A percentile compares a stretch with the other conserved stretches of the same genome.
Conservation (phyloP, 768 basidiomycete species). For the Trametes sanguinea region DNA sequence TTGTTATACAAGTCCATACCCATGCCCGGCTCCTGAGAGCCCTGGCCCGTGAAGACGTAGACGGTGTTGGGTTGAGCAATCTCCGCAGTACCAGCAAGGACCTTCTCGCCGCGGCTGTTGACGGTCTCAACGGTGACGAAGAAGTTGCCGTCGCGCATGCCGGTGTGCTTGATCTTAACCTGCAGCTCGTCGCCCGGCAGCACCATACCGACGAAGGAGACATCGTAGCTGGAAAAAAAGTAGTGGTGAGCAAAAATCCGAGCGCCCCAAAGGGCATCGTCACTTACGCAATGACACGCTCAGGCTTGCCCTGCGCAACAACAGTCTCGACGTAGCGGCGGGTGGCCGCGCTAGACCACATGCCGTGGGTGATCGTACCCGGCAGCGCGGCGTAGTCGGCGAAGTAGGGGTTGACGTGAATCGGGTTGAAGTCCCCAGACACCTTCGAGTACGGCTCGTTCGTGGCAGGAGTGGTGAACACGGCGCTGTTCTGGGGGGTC, state of each 20-base stretch:
- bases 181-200: slow-evolving; percentile 85
- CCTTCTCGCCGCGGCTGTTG: slow-evolving; percentile 87
- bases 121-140: slow-evolving; percentile 86
- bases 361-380: slow-evolving; percentile 95
- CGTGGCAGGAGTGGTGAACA: slow-evolving; percentile 82
- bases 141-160: slow-evolving; percentile 92
- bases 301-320: slow-evolving; percentile 89
- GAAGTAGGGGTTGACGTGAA: slow-evolving; percentile 98
- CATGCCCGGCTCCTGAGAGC: slow-evolving; percentile 98
- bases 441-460: slow-evolving; percentile 96
- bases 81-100: slow-evolving; percentile 89
- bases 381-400: slow-evolving; percentile 91
- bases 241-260: neutral
- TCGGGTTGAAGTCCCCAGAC: slow-evolving; percentile 98
- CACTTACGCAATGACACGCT: slow-evolving; percentile 84
- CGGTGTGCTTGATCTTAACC: slow-evolving; percentile 86
- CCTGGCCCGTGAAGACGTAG: slow-evolving; percentile 98
- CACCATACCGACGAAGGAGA: slow-evolving; percentile 97
- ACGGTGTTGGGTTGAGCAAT: slow-evolving; percentile 91
- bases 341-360: slow-evolving; percentile 96
- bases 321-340: slow-evolving; percentile 90
- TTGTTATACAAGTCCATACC: slow-evolving; percentile 97
- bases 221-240: slow-evolving; percentile 67
- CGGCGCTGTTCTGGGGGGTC: slow-evolving; percentile 58
- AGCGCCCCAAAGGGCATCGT: neutral